phyloP scores from a whole-genome alignment of 192 early-diverging fungal genomes.

The Helicostylum pulchrum region DNA sequence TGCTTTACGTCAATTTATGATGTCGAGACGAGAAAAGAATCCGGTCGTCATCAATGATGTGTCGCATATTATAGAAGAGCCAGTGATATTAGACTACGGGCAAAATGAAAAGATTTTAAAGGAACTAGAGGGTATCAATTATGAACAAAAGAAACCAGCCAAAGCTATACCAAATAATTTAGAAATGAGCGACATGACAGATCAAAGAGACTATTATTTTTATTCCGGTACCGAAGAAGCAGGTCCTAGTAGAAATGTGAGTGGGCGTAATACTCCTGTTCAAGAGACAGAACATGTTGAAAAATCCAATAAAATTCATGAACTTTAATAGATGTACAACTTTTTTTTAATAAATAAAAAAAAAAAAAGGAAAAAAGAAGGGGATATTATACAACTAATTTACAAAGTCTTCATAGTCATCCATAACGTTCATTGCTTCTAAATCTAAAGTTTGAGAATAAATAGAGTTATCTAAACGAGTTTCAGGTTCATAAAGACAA shows the following conservation, averaged over 20 bases:
- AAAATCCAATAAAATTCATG: too few relatives aligned
- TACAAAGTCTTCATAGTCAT: constrained; percentile 27
- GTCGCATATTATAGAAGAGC: constrained; percentile 29
- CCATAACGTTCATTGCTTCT: constrained; percentile 11
- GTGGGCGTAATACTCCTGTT: too few relatives aligned
- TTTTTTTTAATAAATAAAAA: too few relatives aligned
- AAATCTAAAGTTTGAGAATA: constrained; percentile 2
- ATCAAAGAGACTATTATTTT: too few relatives aligned
- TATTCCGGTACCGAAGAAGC: too few relatives aligned
- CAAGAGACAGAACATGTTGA: too few relatives aligned
- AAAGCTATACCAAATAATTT: too few relatives aligned
- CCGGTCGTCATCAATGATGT: constrained; percentile 26
- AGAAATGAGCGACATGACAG: too few relatives aligned
- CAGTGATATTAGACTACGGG: constrained; percentile 12
- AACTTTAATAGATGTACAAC: too few relatives aligned
- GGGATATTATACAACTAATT: constrained; percentile 6
- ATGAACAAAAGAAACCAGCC: not conserved
- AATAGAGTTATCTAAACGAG: constrained; percentile 6
- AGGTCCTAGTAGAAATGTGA: too few relatives aligned
- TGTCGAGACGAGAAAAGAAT: not conserved
- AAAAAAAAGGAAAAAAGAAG: too few relatives aligned
- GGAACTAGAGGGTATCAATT: not conserved
- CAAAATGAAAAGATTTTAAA: constrained; percentile 1
- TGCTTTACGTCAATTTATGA: not conserved
- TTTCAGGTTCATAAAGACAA: constrained; percentile 57